Conservation (phyloP, 2,329 filamentous ascomycete species). For the Colletotrichum sp. region DNA sequence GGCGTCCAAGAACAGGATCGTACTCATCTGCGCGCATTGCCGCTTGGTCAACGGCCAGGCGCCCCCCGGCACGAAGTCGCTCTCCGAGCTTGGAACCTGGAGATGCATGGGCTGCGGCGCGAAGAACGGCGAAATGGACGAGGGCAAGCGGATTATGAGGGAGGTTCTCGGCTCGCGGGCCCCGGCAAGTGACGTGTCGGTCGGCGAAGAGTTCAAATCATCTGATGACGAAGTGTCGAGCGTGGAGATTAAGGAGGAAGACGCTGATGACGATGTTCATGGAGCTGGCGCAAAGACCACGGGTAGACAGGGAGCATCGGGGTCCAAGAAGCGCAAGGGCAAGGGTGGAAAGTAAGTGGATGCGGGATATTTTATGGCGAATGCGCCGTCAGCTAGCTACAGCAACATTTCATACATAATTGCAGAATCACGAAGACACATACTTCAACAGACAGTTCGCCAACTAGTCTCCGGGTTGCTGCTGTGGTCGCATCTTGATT, state of each 20-base stretch:
- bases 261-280: not conserved
- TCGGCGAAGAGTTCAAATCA: slow-evolving; percentile 21
- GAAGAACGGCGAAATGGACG: slow-evolving; percentile 82
- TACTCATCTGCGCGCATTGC: slow-evolving; percentile 82
- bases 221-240: slow-evolving; percentile 1
- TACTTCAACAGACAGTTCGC: not conserved
- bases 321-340: slow-evolving; percentile 21
- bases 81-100: slow-evolving; percentile 87
- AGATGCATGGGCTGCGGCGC: slow-evolving; percentile 84
- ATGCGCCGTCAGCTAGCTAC: not conserved
- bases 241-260: slow-evolving; percentile 2
- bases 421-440: not conserved
- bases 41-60: slow-evolving; percentile 94
- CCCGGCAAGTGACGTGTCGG: not conserved
- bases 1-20: slow-evolving; percentile 87
- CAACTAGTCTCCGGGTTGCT: not conserved
- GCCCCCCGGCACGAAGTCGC: slow-evolving; percentile 78
- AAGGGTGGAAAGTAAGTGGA: slow-evolving; percentile 13
- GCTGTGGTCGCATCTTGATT: not conserved
- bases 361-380: not conserved
- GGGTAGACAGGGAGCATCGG: slow-evolving; percentile 15
- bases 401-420: slow-evolving; percentile 4
- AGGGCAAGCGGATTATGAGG: slow-evolving; percentile 74
- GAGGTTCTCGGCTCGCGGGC: slow-evolving; percentile 55
- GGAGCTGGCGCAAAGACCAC: slow-evolving; percentile 2